phyloP scores from a whole-genome alignment of 2,329 filamentous ascomycete genomes.

The Madurella mycetomatis region DNA sequence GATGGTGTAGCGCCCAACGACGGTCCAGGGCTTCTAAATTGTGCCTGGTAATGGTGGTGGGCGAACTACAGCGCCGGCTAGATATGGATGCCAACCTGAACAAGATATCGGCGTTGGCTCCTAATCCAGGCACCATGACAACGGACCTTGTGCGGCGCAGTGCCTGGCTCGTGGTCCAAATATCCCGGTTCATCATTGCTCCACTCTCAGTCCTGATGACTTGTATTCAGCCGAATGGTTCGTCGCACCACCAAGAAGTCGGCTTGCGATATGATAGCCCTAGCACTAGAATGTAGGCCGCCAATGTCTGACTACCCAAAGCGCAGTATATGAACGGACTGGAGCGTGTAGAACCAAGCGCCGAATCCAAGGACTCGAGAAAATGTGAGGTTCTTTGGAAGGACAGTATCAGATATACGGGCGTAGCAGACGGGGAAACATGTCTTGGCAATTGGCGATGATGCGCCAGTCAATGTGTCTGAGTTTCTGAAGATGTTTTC shows the following conservation, averaged over 20 bases:
- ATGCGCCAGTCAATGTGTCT: neutral
- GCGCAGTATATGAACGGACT: conserved; percentile 4
- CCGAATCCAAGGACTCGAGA: neutral
- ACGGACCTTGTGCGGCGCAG: conserved; percentile 16
- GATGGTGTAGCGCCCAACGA: conserved; percentile 23
- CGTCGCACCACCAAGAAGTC: neutral
- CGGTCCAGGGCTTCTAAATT: conserved; percentile 30
- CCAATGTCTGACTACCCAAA: neutral
- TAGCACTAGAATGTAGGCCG: neutral
- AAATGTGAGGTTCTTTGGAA: neutral
- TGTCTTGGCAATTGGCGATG: too few species aligned
- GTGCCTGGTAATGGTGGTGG: conserved; percentile 29
- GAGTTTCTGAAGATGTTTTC: too few species aligned
- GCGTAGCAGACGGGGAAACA: conserved; percentile 1
- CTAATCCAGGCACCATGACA: conserved; percentile 23
- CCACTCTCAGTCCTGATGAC: neutral
- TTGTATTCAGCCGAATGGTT: conserved; percentile 6
- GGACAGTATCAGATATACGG: neutral
- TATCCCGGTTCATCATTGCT: conserved; percentile 4
- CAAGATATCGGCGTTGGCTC: conserved; percentile 22
- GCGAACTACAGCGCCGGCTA: conserved; percentile 27
- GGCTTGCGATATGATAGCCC: conserved; percentile 1
- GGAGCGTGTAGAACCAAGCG: neutral
- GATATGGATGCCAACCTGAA: conserved; percentile 12
- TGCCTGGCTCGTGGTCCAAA: conserved; percentile 18